Percentiles rank a stretch among this genome's conserved stretches.
Conservation (phyloP, 257 asterid species). For the Gardenia jasminoides region DNA sequence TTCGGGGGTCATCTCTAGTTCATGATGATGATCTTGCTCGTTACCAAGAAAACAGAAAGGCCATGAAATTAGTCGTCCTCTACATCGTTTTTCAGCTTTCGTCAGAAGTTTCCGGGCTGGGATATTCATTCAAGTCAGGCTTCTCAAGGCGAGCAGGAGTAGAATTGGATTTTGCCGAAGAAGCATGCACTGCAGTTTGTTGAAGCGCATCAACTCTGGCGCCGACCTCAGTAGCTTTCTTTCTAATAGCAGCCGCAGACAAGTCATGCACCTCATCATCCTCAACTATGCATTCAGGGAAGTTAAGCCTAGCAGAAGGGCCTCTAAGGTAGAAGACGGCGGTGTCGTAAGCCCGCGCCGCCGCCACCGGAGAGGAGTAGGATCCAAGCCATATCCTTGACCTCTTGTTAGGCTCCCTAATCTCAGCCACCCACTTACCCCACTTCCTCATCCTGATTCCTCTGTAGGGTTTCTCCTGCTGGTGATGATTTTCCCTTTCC, state of each 20-base stretch:
- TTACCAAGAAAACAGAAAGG: background rate
- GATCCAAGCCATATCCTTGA: conserved; percentile 92
- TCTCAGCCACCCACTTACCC: conserved; percentile 98
- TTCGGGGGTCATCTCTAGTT: background rate
- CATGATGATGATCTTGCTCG: background rate
- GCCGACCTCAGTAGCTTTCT: conserved; percentile 83
- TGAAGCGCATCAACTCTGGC: conserved; percentile 85
- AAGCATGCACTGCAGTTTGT: conserved; percentile 24
- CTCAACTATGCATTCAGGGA: conserved; percentile 55
- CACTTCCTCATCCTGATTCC: conserved; percentile 95
- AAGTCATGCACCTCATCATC: conserved; percentile 44
- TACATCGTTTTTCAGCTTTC: conserved; percentile 27
- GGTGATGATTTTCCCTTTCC: conserved; percentile 33
- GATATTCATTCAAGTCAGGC: conserved; percentile 85
- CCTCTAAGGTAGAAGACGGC: conserved; percentile 80
- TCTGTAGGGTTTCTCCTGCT: conserved; percentile 59
- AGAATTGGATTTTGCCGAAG: conserved; percentile 4
- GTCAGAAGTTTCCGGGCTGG: conserved; percentile 64
- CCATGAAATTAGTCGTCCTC: background rate
- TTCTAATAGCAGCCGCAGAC: conserved; percentile 72
- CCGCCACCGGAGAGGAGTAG: conserved; percentile 80
- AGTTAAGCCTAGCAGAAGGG: conserved; percentile 78
- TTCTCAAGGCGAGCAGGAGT: conserved; percentile 39
- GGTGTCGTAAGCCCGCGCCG: conserved; percentile 91
- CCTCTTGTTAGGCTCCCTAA: conserved; percentile 79